Percentiles rank a stretch among this genome's conserved stretches.
phyloP scores from a whole-genome alignment of 2,329 filamentous ascomycete species.

The Curvularia eragrostidis region DNA sequence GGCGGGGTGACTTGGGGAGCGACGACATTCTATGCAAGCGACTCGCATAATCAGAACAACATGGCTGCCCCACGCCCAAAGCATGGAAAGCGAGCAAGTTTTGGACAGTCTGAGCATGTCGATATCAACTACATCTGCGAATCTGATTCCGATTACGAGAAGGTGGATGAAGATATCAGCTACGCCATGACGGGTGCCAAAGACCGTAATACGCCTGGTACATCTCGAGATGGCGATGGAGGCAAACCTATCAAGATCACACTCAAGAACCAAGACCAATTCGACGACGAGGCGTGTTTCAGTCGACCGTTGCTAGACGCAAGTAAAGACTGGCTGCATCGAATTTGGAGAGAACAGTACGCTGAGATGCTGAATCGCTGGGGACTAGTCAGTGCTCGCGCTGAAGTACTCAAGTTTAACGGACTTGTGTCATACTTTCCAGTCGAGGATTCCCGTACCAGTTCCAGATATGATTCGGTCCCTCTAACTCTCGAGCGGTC shows the following conservation, averaged over 20 bases:
- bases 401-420: conserved; percentile 66
- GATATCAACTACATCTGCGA: conserved; percentile 41
- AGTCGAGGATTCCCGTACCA: conserved; percentile 25
- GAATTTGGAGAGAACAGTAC: conserved; percentile 63
- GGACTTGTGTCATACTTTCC: conserved; percentile 50
- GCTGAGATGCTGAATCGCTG: conserved; percentile 66
- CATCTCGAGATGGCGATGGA: conserved; percentile 18
- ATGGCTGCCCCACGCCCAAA: conserved; percentile 41
- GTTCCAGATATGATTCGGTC: conserved; percentile 37
- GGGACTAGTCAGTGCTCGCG: conserved; percentile 61
- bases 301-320: conserved; percentile 59
- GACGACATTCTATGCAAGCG: conserved; percentile 50
- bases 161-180: conserved; percentile 20
- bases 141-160: conserved; percentile 45
- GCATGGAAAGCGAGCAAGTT: conserved; percentile 50
- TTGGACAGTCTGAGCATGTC: conserved; percentile 42
- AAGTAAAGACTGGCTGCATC: conserved; percentile 56
- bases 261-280: conserved; percentile 64
- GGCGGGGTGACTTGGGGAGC: conserved; percentile 57
- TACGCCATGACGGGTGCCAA: conserved; percentile 28
- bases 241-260: conserved; percentile 53
- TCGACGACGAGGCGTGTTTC: conserved; percentile 60
- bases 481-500: conserved; percentile 34
- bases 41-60: conserved; percentile 37
- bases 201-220: conserved; percentile 32